Percentiles rank a stretch among this genome's conserved stretches.
phyloP scores from a whole-genome alignment of 1,284 basidiomycete species.

The Chondrostereum purpureum region DNA sequence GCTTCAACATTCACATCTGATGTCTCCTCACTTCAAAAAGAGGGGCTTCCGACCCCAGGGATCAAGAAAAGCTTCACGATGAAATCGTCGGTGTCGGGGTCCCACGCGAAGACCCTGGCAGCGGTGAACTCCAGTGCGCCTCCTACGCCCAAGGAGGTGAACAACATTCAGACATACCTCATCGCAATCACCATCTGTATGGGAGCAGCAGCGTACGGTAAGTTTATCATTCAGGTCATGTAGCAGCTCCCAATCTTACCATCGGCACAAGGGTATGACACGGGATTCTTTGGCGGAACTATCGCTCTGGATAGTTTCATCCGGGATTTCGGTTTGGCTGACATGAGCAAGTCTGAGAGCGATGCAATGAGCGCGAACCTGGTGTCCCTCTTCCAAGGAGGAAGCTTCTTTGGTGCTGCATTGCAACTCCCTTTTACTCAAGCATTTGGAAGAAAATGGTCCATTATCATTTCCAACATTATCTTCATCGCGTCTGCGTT shows the following conservation, averaged over 20 bases:
- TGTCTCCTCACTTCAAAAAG: no score
- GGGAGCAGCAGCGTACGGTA: slow-evolving; percentile 3
- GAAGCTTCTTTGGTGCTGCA: slow-evolving; percentile 2
- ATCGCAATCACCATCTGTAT: slow-evolving; percentile 4
- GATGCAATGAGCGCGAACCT: slow-evolving; percentile 1
- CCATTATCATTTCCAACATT: slow-evolving; percentile 3
- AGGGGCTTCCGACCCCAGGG: no score
- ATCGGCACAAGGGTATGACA: slow-evolving; percentile 5
- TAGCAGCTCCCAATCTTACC: no score
- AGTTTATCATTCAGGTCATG: background rate
- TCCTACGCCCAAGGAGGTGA: slow-evolving; percentile 3
- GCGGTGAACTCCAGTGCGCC: background rate
- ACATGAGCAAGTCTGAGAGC: background rate
- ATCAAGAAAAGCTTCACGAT: slow-evolving; percentile 2
- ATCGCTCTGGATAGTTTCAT: slow-evolving; percentile 2
- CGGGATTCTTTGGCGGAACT: slow-evolving; percentile 4
- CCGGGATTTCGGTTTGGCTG: slow-evolving; percentile 2
- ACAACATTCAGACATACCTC: slow-evolving; percentile 2
- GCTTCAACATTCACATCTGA: no score
- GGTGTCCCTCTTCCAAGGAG: slow-evolving; percentile 3
- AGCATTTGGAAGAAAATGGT: slow-evolving; percentile 3
- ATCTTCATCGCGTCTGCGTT: slow-evolving; percentile 4
- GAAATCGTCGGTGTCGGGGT: slow-evolving; percentile 2
- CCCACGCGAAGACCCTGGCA: slow-evolving; percentile 2
- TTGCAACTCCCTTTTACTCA: slow-evolving; percentile 1